Base-by-base conservation (phyloP, 2,329 filamentous ascomycete genomes). In the Blastomyces emzantsi region DNA sequence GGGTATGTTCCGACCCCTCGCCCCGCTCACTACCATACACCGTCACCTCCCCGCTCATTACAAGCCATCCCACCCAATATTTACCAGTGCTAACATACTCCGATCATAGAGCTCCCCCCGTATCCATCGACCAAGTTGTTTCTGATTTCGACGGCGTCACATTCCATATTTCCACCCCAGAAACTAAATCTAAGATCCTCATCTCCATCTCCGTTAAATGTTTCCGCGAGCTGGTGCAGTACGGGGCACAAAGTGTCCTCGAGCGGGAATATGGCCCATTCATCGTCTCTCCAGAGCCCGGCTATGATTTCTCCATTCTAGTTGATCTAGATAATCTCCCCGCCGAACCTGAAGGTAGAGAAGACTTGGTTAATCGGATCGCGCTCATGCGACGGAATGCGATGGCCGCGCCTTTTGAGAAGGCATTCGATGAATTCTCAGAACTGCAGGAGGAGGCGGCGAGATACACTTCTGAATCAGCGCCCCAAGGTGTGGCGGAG, bases 91-190 rank as follows among this genome's bases (percentile, higher is more conserved):
- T 74, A 73, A 75, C 72, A 68, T 68, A 57, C n/a, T 64, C 61
- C 60, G 62, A 67, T 63, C 66, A 68, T 73, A 97, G 93, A 79
- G 89, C 89, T 76, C 81, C 90, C 70, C 91, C 92, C 64, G 85
- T 86, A 65, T 91, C 90, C 70, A 96, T 99, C 76, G 95, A 99
- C 79, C 94, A 99, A 81, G 91, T 96, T 67, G 91, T 97, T 67
- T 97, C 93, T 75, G 94, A 99, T 80, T 99, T 99, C 75, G 95
- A 99, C 79, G 93, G 93, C 75, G 94, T 97, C 71, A 96, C 90
- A 70, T 99, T 97, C 80, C 94, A 99, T 78, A 92, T 99, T 73
- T 97, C 93, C 47, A 99, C 94, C 0, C 94, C 93, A 64, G 92
- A 96, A 77, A 82, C 87, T 66, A 97, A 97, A 83, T 88, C 90